Evolutionary conservation across 192 early-diverging fungal genomes (phyloP).

Genomic region (Entophlyctis luteolus): DNA sequence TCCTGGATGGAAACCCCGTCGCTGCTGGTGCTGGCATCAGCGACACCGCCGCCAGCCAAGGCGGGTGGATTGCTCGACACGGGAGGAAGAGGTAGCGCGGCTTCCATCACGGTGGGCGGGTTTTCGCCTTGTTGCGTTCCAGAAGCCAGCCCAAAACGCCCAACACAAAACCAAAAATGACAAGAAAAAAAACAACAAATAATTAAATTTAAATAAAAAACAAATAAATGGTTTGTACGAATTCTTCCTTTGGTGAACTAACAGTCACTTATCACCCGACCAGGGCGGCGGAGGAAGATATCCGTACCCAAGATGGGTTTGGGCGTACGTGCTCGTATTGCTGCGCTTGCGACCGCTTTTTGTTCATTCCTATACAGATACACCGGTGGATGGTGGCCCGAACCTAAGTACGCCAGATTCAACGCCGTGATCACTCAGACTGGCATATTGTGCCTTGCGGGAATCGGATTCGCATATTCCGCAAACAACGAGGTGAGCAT

Average conservation of each 20-base stretch:
- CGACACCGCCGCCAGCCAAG: no score
- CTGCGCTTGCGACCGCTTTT: neutral
- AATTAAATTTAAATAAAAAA: neutral
- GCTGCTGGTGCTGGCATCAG: no score
- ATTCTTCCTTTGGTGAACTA: no score
- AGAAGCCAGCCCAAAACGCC: no score
- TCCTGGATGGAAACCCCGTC: no score
- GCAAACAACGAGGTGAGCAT: constrained; percentile 37
- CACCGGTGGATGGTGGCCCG: constrained; percentile 47
- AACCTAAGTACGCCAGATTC: constrained; percentile 32
- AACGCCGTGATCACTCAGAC: constrained; percentile 39
- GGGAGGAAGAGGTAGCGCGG: no score
- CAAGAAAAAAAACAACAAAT: neutral
- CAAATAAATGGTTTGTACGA: no score
- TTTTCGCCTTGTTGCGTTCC: no score
- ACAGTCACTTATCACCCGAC: neutral
- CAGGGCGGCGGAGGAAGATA: constrained; percentile 44
- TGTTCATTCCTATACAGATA: neutral
- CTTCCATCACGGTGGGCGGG: no score
- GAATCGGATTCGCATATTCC: constrained; percentile 32
- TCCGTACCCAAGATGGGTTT: constrained; percentile 45
- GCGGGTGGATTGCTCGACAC: no score
- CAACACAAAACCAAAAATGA: no score
- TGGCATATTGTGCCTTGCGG: constrained; percentile 26
- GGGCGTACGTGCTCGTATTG: constrained; percentile 27